These are phyloP conservation scores for Cladobotryum protrusum DNA, from an alignment of 2,329 filamentous ascomycete genomes.

Conservation along the genomic window DNA sequence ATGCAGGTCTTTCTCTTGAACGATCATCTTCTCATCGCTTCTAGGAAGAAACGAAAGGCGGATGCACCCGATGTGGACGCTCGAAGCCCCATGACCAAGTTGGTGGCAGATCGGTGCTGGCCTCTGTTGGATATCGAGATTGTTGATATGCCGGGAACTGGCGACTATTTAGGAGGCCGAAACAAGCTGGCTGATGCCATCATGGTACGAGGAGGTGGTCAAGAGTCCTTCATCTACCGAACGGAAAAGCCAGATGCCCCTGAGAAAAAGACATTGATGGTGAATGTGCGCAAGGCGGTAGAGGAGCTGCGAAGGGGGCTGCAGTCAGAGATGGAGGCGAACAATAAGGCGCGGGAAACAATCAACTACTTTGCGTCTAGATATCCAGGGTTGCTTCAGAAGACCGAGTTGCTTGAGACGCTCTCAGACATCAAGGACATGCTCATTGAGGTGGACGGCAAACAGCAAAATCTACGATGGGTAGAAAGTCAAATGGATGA, in stretches of 20 bases:
- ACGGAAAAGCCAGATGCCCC: conserved; percentile 74
- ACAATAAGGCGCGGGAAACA: conserved; percentile 75
- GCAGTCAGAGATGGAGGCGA: conserved; percentile 81
- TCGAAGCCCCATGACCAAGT: conserved; percentile 58
- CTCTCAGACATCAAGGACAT: conserved; percentile 77
- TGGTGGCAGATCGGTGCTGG: conserved; percentile 93
- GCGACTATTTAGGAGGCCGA: conserved; percentile 45
- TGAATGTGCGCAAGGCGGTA: conserved; percentile 86
- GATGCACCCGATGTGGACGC: conserved; percentile 53
- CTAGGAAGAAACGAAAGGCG: conserved; percentile 83
- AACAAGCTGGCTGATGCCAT: conserved; percentile 77
- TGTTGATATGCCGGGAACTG: conserved; percentile 72
- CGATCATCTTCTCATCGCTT: conserved; percentile 86
- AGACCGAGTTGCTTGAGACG: conserved; percentile 72
- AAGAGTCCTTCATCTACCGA: conserved; percentile 90
- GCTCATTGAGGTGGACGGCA: conserved; percentile 91
- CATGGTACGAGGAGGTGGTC: conserved; percentile 77
- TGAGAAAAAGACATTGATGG: conserved; percentile 74
- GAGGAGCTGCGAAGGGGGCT: conserved; percentile 84
- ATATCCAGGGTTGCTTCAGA: conserved; percentile 69
- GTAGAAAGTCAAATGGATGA: conserved; percentile 94
- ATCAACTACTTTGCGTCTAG: conserved; percentile 80
- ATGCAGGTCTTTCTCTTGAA: conserved; percentile 92
- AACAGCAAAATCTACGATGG: conserved; percentile 93
- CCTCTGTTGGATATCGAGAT: conserved; percentile 87